Conservation (phyloP, 2,329 filamentous ascomycete species). For the Colletotrichum orbiculare region DNA sequence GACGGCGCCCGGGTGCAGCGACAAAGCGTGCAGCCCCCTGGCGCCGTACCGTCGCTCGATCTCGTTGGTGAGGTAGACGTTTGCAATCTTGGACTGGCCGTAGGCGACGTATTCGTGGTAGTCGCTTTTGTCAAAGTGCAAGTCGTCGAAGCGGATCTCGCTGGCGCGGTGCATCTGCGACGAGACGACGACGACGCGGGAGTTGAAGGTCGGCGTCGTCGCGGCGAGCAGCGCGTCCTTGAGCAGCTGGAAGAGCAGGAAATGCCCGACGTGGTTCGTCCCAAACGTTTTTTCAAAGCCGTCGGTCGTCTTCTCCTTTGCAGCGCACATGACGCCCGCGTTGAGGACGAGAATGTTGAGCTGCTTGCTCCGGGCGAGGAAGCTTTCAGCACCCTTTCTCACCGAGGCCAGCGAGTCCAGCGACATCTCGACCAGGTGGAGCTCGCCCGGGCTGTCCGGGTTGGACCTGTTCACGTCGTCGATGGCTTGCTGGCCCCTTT, state of each 20-base stretch:
- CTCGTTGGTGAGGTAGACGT: conserved; percentile 61
- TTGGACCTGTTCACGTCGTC: conserved; percentile 32
- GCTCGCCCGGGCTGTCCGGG: background rate
- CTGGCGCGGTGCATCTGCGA: conserved; percentile 53
- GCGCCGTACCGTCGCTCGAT: conserved; percentile 53
- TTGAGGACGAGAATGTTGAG: conserved; percentile 52
- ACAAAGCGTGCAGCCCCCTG: conserved; percentile 45
- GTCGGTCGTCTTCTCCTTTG: conserved; percentile 32
- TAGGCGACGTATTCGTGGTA: conserved; percentile 55
- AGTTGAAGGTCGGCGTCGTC: conserved; percentile 51
- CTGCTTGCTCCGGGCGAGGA: conserved; percentile 42
- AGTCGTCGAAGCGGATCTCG: conserved; percentile 49
- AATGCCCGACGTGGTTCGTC: conserved; percentile 64
- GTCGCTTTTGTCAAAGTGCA: conserved; percentile 7
- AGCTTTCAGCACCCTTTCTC: conserved; percentile 43
- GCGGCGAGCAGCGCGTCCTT: conserved; percentile 54
- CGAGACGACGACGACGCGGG: conserved; percentile 58
- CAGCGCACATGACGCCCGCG: conserved; percentile 43
- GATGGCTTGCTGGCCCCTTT: conserved; percentile 45
- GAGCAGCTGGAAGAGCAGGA: conserved; percentile 63
- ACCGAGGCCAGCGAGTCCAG: conserved; percentile 37
- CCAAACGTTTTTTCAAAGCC: conserved; percentile 56
- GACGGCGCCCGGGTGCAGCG: conserved; percentile 23
- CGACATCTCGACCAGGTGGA: conserved; percentile 16
- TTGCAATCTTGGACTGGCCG: conserved; percentile 61